A percentile compares a stretch with the other conserved stretches of the same genome.
These are phyloP conservation scores for Bothriochloa decipiens DNA, from an alignment of 176 grass and related monocot genomes.

Conservation along the genomic window DNA sequence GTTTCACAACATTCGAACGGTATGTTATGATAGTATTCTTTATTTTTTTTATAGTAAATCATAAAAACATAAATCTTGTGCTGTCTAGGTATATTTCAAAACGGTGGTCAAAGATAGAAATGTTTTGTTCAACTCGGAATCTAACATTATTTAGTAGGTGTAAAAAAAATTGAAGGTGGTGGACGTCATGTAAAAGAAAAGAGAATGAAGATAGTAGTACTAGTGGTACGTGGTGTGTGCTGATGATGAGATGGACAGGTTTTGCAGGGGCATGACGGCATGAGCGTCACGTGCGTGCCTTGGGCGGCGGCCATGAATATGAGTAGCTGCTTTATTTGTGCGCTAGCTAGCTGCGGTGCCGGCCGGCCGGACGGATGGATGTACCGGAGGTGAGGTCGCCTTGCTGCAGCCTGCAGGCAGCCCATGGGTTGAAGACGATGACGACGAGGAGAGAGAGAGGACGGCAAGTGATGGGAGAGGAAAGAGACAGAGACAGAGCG, in stretches of 20 bases:
- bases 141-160: neutral
- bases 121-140: no score
- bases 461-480: neutral
- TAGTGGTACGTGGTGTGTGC: neutral
- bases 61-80: neutral
- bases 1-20: no score
- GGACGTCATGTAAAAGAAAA: neutral
- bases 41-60: neutral
- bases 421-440: conserved; percentile 21
- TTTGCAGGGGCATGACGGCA: conserved; percentile 40
- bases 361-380: no score
- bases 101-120: neutral
- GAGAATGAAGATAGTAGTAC: neutral
- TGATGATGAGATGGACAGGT: neutral
- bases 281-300: conserved; percentile 53
- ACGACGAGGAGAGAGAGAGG: neutral
- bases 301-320: neutral
- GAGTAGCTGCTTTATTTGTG: neutral
- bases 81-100: neutral
- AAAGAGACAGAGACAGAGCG: conserved; percentile 38
- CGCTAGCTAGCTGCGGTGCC: neutral
- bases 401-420: neutral
- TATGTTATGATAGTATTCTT: no score
- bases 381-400: neutral
- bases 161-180: neutral